Evolutionary conservation across 768 basidiomycete genomes (phyloP).

Genomic region (Mycena venus): DNA sequence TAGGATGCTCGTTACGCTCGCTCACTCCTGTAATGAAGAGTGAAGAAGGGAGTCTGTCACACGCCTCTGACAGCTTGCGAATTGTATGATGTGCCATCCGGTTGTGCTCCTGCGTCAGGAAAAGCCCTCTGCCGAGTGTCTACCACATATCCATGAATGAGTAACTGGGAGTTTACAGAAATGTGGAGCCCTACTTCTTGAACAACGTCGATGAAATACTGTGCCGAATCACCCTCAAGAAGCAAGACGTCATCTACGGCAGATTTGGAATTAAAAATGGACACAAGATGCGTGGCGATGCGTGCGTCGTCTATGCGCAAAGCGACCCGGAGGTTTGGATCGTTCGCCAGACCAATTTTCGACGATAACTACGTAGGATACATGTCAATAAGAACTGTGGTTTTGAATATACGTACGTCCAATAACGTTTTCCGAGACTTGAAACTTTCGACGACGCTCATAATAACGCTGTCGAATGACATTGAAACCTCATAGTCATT

Average conservation of each 20-base stretch:
- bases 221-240: background rate
- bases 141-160: background rate
- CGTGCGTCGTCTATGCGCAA: background rate
- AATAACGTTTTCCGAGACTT: conserved; percentile 17
- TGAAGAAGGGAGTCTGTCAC: conserved; percentile 30
- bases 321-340: background rate
- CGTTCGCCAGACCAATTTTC: background rate
- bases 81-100: conserved; percentile 24
- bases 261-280: background rate
- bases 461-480: conserved; percentile 3
- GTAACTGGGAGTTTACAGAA: too few species aligned
- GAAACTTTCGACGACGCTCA: conserved; percentile 6
- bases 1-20: conserved; percentile 18
- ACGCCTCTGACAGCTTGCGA: conserved; percentile 29
- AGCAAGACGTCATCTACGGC: background rate
- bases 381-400: background rate
- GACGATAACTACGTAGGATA: background rate
- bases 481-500: background rate
- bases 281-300: background rate
- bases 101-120: background rate
- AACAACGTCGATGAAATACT: conserved; percentile 16
- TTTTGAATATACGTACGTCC: background rate
- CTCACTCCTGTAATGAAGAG: conserved; percentile 30
- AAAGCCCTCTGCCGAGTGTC: conserved; percentile 5
- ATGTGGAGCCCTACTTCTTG: conserved; percentile 1